These are phyloP conservation scores for Botrytis porri DNA, from an alignment of 2,329 filamentous ascomycete genomes.

Conservation along the genomic window DNA sequence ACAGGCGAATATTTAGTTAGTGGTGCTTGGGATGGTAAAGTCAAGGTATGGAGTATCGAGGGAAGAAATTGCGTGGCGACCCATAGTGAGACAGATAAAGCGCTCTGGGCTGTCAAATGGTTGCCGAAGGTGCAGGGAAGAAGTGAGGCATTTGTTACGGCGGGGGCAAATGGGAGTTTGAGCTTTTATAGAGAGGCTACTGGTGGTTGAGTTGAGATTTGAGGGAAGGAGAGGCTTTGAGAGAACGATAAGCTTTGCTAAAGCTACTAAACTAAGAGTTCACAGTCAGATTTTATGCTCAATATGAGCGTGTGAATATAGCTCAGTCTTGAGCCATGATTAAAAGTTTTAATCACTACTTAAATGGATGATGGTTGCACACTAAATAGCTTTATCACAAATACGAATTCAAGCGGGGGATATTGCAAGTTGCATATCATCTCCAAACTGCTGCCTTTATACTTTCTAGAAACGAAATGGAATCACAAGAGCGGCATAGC, in stretches of 20 bases:
- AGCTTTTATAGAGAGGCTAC: slow-evolving; percentile 84
- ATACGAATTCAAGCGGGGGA: not conserved
- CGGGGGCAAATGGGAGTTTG: slow-evolving; percentile 71
- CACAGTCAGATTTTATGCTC: not conserved
- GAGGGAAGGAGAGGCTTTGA: too few relatives aligned
- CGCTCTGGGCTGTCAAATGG: slow-evolving; percentile 82
- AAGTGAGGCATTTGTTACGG: slow-evolving; percentile 73
- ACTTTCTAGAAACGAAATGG: not conserved
- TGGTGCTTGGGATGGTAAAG: slow-evolving; percentile 87
- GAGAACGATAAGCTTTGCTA: not conserved
- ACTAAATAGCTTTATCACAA: not conserved
- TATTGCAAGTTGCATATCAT: not conserved
- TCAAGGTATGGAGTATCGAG: slow-evolving; percentile 93
- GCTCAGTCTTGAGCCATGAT: not conserved
- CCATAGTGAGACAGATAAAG: slow-evolving; percentile 83
- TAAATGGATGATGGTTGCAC: not conserved
- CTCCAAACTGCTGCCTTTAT: not conserved
- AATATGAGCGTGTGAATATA: not conserved
- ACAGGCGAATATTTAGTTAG: slow-evolving; percentile 89
- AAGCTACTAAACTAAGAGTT: not conserved
- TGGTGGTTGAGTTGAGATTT: slow-evolving; percentile 43
- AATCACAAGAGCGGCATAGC: not conserved
- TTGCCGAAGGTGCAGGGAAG: slow-evolving; percentile 61
- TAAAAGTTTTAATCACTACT: not conserved
- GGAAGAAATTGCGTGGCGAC: slow-evolving; percentile 83